A percentile compares a stretch with the other conserved stretches of the same genome.
These are phyloP conservation scores for Amylostereum chailletii DNA, from an alignment of 1,284 basidiomycete species.

Conservation along the genomic window DNA sequence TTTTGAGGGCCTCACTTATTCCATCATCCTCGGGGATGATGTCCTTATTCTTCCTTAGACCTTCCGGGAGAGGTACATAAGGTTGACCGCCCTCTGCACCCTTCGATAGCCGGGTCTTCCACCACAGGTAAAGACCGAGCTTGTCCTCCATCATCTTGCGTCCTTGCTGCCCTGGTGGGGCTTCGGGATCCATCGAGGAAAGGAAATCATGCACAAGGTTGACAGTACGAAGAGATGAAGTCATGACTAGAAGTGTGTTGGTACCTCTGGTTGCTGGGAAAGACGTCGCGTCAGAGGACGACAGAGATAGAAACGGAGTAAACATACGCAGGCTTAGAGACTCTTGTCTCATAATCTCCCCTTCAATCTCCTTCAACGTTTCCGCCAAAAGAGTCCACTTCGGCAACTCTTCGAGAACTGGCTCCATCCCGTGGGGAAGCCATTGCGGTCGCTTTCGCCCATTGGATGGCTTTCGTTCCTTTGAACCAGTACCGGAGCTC, in stretches of 20 bases:
- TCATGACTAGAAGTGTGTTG: slow-evolving; percentile 84
- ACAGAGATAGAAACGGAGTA: background rate
- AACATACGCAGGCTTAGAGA: slow-evolving; percentile 24
- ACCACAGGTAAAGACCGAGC: slow-evolving; percentile 68
- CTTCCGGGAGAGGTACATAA: slow-evolving; percentile 13
- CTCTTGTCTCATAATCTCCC: slow-evolving; percentile 66
- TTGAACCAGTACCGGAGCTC: background rate
- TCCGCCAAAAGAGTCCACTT: slow-evolving; percentile 90
- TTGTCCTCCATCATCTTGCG: slow-evolving; percentile 73
- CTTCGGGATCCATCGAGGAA: slow-evolving; percentile 49
- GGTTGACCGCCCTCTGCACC: slow-evolving; percentile 25
- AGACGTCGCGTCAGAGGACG: slow-evolving; percentile 1
- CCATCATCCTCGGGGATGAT: slow-evolving; percentile 16
- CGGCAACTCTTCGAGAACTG: slow-evolving; percentile 87
- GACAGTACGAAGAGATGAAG: slow-evolving; percentile 74
- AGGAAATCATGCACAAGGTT: slow-evolving; percentile 75
- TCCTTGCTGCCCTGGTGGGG: slow-evolving; percentile 53
- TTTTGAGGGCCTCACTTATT: slow-evolving; percentile 64
- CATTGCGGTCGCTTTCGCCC: slow-evolving; percentile 31
- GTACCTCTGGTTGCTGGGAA: slow-evolving; percentile 47
- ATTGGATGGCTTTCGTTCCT: slow-evolving; percentile 4
- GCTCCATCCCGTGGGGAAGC: slow-evolving; percentile 76
- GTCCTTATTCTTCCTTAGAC: slow-evolving; percentile 6
- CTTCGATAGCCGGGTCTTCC: slow-evolving; percentile 62
- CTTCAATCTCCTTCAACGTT: slow-evolving; percentile 87